These are phyloP conservation scores for Berkeleyomyces basicola DNA, from an alignment of 2,329 filamentous ascomycete species.

Conservation along the genomic window DNA sequence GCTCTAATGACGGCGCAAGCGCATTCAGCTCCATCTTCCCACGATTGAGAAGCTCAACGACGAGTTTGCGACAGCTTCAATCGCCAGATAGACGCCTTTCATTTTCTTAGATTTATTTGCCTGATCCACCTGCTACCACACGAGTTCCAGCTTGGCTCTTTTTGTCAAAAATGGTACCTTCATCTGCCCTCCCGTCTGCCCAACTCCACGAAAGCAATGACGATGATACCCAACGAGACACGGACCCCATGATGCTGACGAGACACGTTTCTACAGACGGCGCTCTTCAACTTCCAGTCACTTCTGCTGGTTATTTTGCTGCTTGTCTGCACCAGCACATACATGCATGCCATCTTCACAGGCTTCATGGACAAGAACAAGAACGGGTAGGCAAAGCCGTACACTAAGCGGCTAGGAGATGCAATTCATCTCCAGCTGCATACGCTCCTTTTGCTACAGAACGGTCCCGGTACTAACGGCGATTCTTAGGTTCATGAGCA, in stretches of 20 bases:
- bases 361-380: constrained; percentile 85
- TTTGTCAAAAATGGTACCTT: not conserved
- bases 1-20: not conserved
- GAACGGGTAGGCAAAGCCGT: constrained; percentile 45
- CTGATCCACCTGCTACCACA: not conserved
- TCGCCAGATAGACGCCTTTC: not conserved
- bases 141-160: not conserved
- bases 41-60: not conserved
- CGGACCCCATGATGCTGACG: not conserved
- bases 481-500: constrained; percentile 48
- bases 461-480: not conserved
- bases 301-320: constrained; percentile 87
- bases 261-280: constrained; percentile 43
- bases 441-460: constrained; percentile 59
- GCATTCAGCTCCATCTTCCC: not conserved
- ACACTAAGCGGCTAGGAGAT: constrained; percentile 7
- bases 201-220: constrained; percentile 4
- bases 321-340: constrained; percentile 88
- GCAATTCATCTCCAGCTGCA: constrained; percentile 32
- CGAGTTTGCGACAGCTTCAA: not conserved
- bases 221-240: constrained; percentile 18
- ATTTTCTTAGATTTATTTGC: not conserved
- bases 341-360: constrained; percentile 80
- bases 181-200: not conserved
- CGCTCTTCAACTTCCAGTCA: constrained; percentile 97